Evolutionary conservation across 768 basidiomycete species (phyloP), one percentile per base, ranked within the genome.

Genomic region (Hericium alpestre): DNA sequence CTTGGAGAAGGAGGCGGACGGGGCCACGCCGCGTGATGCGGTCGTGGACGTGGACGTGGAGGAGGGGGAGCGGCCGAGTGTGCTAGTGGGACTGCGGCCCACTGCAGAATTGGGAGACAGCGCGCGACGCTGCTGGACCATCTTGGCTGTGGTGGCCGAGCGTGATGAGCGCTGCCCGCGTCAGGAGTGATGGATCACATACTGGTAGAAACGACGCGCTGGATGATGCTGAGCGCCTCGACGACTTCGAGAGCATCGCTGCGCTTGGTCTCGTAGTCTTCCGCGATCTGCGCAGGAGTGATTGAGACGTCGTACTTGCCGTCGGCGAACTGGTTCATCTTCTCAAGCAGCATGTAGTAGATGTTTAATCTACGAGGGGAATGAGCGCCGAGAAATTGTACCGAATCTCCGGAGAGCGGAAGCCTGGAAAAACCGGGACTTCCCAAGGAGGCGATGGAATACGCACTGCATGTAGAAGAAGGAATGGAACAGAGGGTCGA

Each of bases 391-490:
- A 20, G 23, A 9, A 50, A 38, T 23, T 16, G 8, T 13, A 15
- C 43, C 8, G 51, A 38, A 47, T 39, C 38, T 53, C 39, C 49
- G 57, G 61, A 9, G 58, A 25, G 48, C 40, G 53, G 52, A 32
- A 16, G 32, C 32, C 32, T 32, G 32, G 49, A 18, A 23, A 27
- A 8, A 18, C 25, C 16, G 16, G 13, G 43, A n/a, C 20, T 32
- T 32, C 32, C 32, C 3, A 37, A 39, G n/a, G 27, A 53, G 13
- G 23, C 9, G 13, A 8, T 38, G 2, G 13, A n/a, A 53, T 27
- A 83, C 93, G 66, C 66, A 94, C 92, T 98, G 93, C 93, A 99
- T 97, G 70, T 95, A 99, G 77, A 88, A 99, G 78, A 93, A 93
- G 16, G 93, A 95, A 65, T 95, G 87, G 81, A 97, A 99, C n/a